Percentiles rank a stretch among this genome's conserved stretches.
These are phyloP conservation scores for Xylaria sp. DNA, from an alignment of 495 filamentous ascomycete genomes.

Conservation along the genomic window DNA sequence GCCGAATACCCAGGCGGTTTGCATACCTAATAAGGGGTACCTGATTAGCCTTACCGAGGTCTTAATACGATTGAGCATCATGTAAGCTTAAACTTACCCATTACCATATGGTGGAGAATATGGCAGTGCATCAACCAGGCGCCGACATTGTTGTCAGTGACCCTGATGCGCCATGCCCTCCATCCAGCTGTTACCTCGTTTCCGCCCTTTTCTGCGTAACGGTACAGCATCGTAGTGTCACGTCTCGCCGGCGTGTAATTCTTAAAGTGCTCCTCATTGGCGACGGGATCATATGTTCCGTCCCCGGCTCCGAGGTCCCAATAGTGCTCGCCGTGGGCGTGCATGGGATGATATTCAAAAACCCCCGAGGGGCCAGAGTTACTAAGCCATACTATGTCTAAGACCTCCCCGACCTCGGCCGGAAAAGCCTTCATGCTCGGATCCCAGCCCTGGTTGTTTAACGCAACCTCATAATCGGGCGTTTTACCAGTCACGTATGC, in stretches of 20 bases:
- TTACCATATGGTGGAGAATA: constrained; percentile 62
- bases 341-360: constrained; percentile 67
- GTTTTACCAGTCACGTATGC: constrained; percentile 57
- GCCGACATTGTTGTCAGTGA: constrained; percentile 54
- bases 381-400: constrained; percentile 65
- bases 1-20: constrained; percentile 61
- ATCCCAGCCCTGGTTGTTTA: constrained; percentile 61
- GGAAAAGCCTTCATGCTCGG: constrained; percentile 57
- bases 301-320: constrained; percentile 66
- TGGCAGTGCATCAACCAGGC: constrained; percentile 74
- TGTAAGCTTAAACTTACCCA: constrained; percentile 45
- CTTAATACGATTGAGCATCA: background rate
- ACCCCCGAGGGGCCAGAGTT: constrained; percentile 58
- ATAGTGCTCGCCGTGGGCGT: constrained; percentile 64
- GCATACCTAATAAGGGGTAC: constrained; percentile 47
- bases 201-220: constrained; percentile 46
- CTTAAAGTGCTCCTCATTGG: constrained; percentile 58
- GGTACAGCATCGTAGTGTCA: constrained; percentile 64
- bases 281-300: constrained; percentile 60
- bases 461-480: constrained; percentile 51
- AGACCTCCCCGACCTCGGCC: constrained; percentile 62
- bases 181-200: constrained; percentile 57
- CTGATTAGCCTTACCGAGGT: constrained; percentile 11
- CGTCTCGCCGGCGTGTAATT: constrained; percentile 53
- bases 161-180: constrained; percentile 63